Base-by-base conservation (phyloP, 305 asterid genomes). In the Fraxinus sp. region DNA sequence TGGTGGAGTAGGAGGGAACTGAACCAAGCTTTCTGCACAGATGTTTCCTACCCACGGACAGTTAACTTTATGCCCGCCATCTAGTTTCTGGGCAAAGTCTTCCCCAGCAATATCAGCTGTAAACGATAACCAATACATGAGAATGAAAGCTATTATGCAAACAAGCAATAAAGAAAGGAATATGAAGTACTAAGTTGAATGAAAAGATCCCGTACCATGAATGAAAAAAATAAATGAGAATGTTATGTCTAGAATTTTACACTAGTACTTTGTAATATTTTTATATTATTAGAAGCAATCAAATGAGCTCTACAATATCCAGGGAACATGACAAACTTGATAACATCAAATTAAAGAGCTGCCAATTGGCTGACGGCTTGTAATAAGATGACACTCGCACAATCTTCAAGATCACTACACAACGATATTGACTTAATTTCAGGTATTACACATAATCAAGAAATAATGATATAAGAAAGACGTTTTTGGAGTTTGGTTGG, bases 1-100 rank as follows among this genome's bases (percentile, higher is more conserved):
- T 80, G 99, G 97, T 78, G 99, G 99, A 86, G 99, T 93, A 22
- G 99, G 99, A 28, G 98, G 99, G 87, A 97, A 97, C 86, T 97
- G 99, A 84, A 93, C 98, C 90, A 97, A 89, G 86, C 98, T 95
- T 86, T 97, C 99, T 66, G 97, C 94, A 84, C 99, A 97, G 83
- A 91, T 91, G 86, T 92, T 97, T 89, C 93, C 99, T 79, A 88
- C 88, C 99, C 99, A 97, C 28, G 99, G 98, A 72, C 99, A 97
- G 87, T 84, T 86, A 82, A 83, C 57, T 88, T 86, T 92, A 88
- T 97, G 99, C 84, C 92, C 97, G 73, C 88, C 96, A 82, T 95
- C 98, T 78, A 95, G 98, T 84, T 86, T 92, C 84, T 83, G 91
- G 46, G 93, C 84, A 86, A 97, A 95, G 26, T 92, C 94, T 86